Conservation (phyloP, 345 rosid genomes). For the Leavenworthia alabamica region DNA sequence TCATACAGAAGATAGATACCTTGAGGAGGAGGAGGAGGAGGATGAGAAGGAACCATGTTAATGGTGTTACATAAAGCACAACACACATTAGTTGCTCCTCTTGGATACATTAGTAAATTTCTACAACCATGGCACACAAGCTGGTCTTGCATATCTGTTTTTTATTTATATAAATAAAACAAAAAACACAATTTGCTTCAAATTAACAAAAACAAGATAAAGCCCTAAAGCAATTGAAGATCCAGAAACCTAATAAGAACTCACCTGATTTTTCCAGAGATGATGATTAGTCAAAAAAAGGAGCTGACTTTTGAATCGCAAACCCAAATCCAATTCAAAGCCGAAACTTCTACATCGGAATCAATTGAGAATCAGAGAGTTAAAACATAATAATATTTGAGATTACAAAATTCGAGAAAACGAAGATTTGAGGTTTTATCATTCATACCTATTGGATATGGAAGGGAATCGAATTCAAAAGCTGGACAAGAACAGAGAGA, state of each 20-base stretch:
- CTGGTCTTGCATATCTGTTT: constrained; percentile 97
- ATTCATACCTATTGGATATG: constrained; percentile 20
- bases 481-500: neutral
- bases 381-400: neutral
- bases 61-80: constrained; percentile 73
- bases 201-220: neutral
- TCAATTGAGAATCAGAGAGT: neutral
- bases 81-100: constrained; percentile 86
- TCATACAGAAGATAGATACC: constrained; percentile 18
- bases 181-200: neutral
- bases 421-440: neutral
- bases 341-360: constrained; percentile 22
- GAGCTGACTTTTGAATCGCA: constrained; percentile 18
- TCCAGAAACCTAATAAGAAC: neutral
- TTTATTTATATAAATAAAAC: too few relatives aligned
- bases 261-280: constrained; percentile 20
- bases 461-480: constrained; percentile 13
- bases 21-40: constrained; percentile 18
- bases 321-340: constrained; percentile 28
- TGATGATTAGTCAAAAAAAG: neutral
- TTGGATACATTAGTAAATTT: constrained; percentile 72
- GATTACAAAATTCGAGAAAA: neutral
- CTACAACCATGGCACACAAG: constrained; percentile 78
- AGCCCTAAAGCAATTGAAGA: neutral
- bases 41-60: constrained; percentile 50